Evolutionary conservation across 495 filamentous ascomycete genomes (phyloP).

Genomic region (Xeromyces bisporus): DNA sequence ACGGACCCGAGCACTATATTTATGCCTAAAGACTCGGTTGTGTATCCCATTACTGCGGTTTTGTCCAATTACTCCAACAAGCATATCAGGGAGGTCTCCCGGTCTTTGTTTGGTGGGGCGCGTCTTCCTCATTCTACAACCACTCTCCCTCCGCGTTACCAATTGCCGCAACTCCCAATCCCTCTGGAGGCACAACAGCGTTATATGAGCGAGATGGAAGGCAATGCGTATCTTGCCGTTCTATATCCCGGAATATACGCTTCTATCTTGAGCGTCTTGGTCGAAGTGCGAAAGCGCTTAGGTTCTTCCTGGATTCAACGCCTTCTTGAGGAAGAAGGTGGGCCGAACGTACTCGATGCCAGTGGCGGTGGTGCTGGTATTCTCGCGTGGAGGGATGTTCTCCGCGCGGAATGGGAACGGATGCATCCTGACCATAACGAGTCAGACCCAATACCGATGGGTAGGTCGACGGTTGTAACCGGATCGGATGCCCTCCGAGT

Average conservation of each 20-base stretch:
- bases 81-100: conserved; percentile 54
- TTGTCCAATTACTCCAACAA: conserved; percentile 48
- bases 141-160: conserved; percentile 31
- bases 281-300: conserved; percentile 72
- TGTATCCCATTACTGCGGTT: conserved; percentile 47
- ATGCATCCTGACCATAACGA: conserved; percentile 33
- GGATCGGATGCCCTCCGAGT: conserved; percentile 52
- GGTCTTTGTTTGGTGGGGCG: conserved; percentile 53
- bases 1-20: conserved; percentile 54
- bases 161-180: conserved; percentile 48
- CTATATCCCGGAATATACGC: conserved; percentile 73
- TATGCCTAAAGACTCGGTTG: conserved; percentile 46
- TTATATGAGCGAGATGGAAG: conserved; percentile 69
- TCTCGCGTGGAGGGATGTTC: conserved; percentile 67
- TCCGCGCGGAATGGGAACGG: conserved; percentile 61
- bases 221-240: conserved; percentile 63
- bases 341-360: conserved; percentile 68
- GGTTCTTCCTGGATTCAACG: conserved; percentile 62
- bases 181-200: conserved; percentile 50
- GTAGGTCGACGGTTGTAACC: conserved; percentile 44
- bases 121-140: conserved; percentile 56
- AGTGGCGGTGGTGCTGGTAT: conserved; percentile 72
- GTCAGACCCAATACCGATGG: conserved; percentile 28
- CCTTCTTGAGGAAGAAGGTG: conserved; percentile 47
- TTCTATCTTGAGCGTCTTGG: conserved; percentile 50